A percentile compares a stretch with the other conserved stretches of the same genome.
These are phyloP conservation scores for Pyrenophora teres DNA, from an alignment of 2,329 filamentous ascomycete species.

Conservation along the genomic window DNA sequence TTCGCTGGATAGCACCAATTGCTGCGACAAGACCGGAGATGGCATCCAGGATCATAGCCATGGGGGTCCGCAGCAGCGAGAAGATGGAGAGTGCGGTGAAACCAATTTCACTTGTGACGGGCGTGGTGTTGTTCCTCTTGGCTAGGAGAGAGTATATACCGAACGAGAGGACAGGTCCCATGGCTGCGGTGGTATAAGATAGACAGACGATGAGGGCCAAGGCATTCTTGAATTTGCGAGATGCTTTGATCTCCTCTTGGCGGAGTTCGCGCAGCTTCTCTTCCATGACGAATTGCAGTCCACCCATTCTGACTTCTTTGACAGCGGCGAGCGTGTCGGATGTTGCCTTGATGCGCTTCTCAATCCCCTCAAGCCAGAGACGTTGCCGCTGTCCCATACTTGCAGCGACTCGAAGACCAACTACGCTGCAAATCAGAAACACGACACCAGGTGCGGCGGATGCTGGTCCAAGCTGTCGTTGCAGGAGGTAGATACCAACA, in stretches of 20 bases:
- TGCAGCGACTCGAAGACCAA: background rate
- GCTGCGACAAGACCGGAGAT: slow-evolving; percentile 1
- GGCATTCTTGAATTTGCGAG: background rate
- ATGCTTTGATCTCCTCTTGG: slow-evolving; percentile 1
- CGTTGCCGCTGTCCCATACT: slow-evolving; percentile 1
- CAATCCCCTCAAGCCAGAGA: background rate
- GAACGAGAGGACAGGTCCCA: background rate
- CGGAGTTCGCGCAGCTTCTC: background rate
- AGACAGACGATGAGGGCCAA: slow-evolving; percentile 1
- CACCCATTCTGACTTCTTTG: slow-evolving; percentile 1
- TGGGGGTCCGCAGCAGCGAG: background rate
- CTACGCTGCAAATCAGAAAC: slow-evolving; percentile 1
- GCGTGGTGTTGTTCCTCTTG: background rate
- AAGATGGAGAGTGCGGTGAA: slow-evolving; percentile 1
- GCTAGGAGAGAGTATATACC: background rate
- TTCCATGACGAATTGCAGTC: background rate
- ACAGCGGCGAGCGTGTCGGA: background rate
- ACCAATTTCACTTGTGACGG: background rate
- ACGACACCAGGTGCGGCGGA: background rate
- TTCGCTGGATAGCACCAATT: background rate
- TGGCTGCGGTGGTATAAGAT: background rate
- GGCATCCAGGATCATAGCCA: slow-evolving; percentile 1
- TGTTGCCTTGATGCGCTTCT: background rate
- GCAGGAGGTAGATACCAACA: background rate
- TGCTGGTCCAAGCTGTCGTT: background rate